phyloP scores from a whole-genome alignment of 2,329 filamentous ascomycete species.

The Trichoderma asperellum region DNA sequence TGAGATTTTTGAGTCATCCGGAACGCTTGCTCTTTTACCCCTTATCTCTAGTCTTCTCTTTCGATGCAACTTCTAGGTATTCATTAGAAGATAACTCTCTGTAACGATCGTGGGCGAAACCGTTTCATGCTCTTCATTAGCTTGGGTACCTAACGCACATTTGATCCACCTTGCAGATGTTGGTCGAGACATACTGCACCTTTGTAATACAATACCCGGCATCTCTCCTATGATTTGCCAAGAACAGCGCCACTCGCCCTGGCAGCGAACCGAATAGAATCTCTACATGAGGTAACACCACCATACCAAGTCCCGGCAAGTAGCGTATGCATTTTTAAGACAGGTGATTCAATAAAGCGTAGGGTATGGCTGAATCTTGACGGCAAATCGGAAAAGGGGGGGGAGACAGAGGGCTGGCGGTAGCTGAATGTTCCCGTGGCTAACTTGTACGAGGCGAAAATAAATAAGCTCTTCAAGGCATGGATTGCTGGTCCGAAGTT shows the following conservation, averaged over 20 bases:
- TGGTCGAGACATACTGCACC: slow-evolving; percentile 6
- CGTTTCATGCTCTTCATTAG: slow-evolving; percentile 4
- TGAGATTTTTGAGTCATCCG: neutral
- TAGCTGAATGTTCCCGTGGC: neutral
- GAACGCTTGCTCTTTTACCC: neutral
- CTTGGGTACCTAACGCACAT: slow-evolving; percentile 4
- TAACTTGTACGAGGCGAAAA: slow-evolving; percentile 13
- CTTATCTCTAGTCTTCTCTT: neutral
- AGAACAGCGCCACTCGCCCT: slow-evolving; percentile 32
- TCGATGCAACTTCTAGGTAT: neutral
- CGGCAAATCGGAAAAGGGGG: slow-evolving; percentile 3
- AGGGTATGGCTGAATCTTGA: slow-evolving; percentile 25
- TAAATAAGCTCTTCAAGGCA: slow-evolving; percentile 21
- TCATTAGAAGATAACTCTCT: neutral
- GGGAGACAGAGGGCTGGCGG: neutral
- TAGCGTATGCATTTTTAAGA: slow-evolving; percentile 3
- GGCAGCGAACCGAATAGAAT: slow-evolving; percentile 31
- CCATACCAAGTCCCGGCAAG: slow-evolving; percentile 4
- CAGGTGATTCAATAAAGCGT: slow-evolving; percentile 15
- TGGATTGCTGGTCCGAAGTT: slow-evolving; percentile 20
- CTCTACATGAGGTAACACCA: slow-evolving; percentile 2
- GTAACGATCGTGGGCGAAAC: slow-evolving; percentile 1
- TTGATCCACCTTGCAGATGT: slow-evolving; percentile 20
- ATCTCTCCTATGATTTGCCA: slow-evolving; percentile 11
- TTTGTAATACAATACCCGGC: neutral